Base-by-base conservation (phyloP, 1,284 basidiomycete species). In the Wallemia mellicola region DNA sequence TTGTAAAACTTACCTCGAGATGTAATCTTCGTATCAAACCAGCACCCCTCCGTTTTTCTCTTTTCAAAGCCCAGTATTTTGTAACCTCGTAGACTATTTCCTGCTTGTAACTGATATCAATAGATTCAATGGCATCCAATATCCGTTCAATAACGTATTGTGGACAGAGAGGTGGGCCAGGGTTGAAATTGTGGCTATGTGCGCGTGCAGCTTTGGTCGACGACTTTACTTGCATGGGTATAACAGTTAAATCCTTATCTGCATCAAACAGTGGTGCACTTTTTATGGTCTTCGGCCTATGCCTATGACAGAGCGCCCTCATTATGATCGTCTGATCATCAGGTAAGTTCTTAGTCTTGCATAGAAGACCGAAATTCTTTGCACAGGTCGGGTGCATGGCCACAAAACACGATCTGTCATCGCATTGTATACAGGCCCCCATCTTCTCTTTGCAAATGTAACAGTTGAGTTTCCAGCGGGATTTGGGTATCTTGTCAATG, bases 301-400 rank as follows among this genome's bases (percentile, higher is more conserved):
- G 89, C 64, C 79, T 83, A 66, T 89, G 84, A 66, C 89, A 95
- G 66, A 76, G 92, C 58, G 80, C 83, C 3, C 80, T 78, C 14
- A 92, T 74, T 0, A 27, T 59, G 25, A 63, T 60, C 14, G 56
- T 59, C 57, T 62, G 56, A 48, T 78, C 73, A 7, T 80, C 82
- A 61, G 81, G 78, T 1, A 82, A 76, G 27, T 78, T 79, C 69
- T 91, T 91, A 1, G 83, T 83, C 71, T 82, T 76, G 38, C 38
- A 48, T 14, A 91, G 68, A 3, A 89, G 69, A 62, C 83, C 86
- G 65, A 83, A 78, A 65, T 82, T 83, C 17, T 91, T 75, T 0
- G 91, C 94, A 67, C 94, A 99, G 0, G 92, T 94, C 1, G 86
- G 79, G 68, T 99, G 94, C 66, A 95, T 98, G 0, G 94, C 91